These are phyloP conservation scores for Mitragyna speciosa DNA, from an alignment of 257 asterid genomes.

Conservation along the genomic window DNA sequence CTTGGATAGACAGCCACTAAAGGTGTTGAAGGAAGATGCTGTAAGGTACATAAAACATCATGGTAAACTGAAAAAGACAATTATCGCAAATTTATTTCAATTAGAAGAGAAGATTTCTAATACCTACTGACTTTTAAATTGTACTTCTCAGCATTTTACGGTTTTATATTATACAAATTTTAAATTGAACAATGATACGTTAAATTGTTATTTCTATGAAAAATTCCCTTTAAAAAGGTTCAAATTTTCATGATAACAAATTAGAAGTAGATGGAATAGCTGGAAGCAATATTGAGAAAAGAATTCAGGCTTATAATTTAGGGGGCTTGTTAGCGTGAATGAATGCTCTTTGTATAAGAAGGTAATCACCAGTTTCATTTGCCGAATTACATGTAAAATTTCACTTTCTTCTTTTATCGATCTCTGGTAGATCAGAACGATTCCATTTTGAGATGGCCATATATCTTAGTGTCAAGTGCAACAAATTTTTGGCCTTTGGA, in stretches of 20 bases:
- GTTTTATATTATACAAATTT: background rate
- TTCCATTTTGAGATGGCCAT: background rate
- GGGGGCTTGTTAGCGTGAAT: background rate
- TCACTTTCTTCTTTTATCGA: background rate
- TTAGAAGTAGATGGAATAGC: background rate
- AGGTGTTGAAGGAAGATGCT: constrained; percentile 89
- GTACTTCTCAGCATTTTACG: background rate
- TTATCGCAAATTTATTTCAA: background rate
- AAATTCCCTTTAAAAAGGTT: background rate
- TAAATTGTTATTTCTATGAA: background rate
- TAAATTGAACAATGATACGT: background rate
- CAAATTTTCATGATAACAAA: background rate
- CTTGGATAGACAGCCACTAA: constrained; percentile 76
- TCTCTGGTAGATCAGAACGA: background rate
- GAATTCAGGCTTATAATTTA: background rate
- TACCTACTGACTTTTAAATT: background rate
- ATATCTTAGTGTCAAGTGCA: background rate
- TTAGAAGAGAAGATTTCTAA: background rate
- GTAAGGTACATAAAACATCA: constrained; percentile 50
- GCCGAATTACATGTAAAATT: background rate
- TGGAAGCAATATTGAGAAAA: background rate
- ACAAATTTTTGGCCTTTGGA: background rate
- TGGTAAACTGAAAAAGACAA: background rate
- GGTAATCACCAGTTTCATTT: background rate
- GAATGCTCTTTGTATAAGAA: background rate